phyloP scores from a whole-genome alignment of 345 rosid genomes.

The Rhizophora apiculata region DNA sequence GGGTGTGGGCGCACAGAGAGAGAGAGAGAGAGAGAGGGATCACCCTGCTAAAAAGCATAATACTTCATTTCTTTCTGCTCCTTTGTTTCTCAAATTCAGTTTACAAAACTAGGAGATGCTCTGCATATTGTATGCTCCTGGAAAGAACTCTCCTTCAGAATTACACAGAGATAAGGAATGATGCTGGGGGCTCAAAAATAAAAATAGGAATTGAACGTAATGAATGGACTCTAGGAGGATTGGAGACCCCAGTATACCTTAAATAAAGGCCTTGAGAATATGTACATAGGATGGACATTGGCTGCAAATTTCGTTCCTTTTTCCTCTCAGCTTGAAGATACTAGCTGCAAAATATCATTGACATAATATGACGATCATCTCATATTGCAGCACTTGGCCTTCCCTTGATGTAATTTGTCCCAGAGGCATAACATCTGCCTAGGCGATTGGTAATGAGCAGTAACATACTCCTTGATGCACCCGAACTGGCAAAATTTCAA shows the following conservation, averaged over 20 bases:
- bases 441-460: conserved; percentile 97
- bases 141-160: no score
- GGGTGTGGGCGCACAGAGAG: not conserved
- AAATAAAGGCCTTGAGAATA: conserved; percentile 4
- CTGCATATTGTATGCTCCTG: not conserved
- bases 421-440: conserved; percentile 95
- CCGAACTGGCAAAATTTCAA: conserved; percentile 84
- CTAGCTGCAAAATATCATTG: not conserved
- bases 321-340: not conserved
- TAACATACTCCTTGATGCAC: conserved; percentile 71
- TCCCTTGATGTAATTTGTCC: conserved; percentile 60
- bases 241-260: conserved; percentile 1
- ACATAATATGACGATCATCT: conserved; percentile 38
- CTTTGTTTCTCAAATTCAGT: not conserved
- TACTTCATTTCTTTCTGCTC: not conserved
- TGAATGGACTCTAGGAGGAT: conserved; percentile 2
- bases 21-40: not conserved
- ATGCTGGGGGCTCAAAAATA: no score
- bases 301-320: conserved; percentile 1
- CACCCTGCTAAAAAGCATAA: not conserved
- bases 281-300: conserved; percentile 16
- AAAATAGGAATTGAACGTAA: not conserved
- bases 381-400: conserved; percentile 82
- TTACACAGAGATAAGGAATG: not conserved
- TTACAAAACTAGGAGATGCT: not conserved